Conservation (phyloP, 2,329 filamentous ascomycete genomes). For the Stenocarpella maydis region DNA sequence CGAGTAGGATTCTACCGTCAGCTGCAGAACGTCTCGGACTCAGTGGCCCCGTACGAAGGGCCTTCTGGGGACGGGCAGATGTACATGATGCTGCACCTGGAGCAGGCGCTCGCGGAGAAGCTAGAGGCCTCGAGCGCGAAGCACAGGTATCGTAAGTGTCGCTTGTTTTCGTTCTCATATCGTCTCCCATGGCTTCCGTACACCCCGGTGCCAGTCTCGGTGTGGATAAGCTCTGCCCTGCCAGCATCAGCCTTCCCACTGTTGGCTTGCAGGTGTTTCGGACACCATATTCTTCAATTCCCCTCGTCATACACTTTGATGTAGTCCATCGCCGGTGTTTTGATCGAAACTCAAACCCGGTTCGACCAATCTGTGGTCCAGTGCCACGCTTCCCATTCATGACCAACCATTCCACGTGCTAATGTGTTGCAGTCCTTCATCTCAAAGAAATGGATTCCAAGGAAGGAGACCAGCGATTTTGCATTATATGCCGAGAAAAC, state of each 20-base stretch:
- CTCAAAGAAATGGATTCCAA: slow-evolving; percentile 67
- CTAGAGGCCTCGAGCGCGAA: slow-evolving; percentile 74
- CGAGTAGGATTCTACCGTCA: slow-evolving; percentile 91
- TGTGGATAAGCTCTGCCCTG: neutral
- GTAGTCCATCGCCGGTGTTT: neutral
- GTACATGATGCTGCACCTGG: slow-evolving; percentile 52
- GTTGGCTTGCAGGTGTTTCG: neutral
- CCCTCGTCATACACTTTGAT: neutral
- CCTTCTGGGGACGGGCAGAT: slow-evolving; percentile 61
- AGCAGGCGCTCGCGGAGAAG: slow-evolving; percentile 62
- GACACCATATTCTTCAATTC: neutral
- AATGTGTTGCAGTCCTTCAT: slow-evolving; percentile 55
- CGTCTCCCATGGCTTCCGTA: neutral
- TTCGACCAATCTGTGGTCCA: neutral
- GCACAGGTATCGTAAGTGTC: slow-evolving; percentile 70
- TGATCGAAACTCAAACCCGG: too few relatives aligned
- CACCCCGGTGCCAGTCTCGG: neutral
- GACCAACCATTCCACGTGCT: slow-evolving; percentile 19
- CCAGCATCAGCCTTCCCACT: neutral
- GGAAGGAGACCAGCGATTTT: slow-evolving; percentile 72
- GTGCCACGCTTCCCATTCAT: too few relatives aligned
- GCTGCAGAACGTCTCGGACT: slow-evolving; percentile 89
- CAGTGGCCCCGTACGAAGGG: slow-evolving; percentile 78
- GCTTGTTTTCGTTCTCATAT: neutral
- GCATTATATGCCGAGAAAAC: slow-evolving; percentile 82